Evolutionary conservation across 495 filamentous ascomycete genomes (phyloP).

Genomic region (Trichoderma erinaceum): DNA sequence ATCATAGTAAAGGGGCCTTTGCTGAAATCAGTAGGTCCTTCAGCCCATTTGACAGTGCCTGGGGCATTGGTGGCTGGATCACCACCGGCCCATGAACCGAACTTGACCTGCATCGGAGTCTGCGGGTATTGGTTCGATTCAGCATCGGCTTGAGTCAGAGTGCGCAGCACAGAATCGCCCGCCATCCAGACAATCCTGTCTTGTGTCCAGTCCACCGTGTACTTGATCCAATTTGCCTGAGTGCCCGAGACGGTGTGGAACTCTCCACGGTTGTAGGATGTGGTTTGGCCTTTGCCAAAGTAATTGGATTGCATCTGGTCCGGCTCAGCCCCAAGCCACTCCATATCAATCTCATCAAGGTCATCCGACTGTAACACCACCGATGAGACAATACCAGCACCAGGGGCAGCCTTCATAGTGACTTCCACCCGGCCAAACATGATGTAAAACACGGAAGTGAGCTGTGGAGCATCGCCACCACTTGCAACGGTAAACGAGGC

Average conservation of each 20-base stretch:
- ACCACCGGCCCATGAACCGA: constrained; percentile 85
- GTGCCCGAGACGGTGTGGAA: constrained; percentile 58
- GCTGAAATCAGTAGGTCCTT: constrained; percentile 72
- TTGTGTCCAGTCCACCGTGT: constrained; percentile 82
- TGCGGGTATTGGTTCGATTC: constrained; percentile 72
- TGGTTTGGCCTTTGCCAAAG: constrained; percentile 82
- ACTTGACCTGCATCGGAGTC: constrained; percentile 79
- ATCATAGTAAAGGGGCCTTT: constrained; percentile 80
- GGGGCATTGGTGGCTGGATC: constrained; percentile 57
- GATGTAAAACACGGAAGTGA: constrained; percentile 72
- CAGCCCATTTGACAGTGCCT: constrained; percentile 84
- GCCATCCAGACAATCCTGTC: constrained; percentile 76
- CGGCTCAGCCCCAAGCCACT: constrained; percentile 64
- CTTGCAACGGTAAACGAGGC: constrained; percentile 79
- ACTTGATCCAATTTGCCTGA: constrained; percentile 71
- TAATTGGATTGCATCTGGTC: constrained; percentile 80
- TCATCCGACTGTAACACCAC: constrained; percentile 84
- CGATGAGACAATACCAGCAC: constrained; percentile 71
- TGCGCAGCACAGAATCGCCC: constrained; percentile 63
- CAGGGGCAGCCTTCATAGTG: constrained; percentile 63
- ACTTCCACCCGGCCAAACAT: constrained; percentile 76
- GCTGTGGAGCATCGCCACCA: constrained; percentile 74
- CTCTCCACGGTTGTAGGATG: constrained; percentile 64
- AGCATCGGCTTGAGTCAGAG: constrained; percentile 51
- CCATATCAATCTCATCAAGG: constrained; percentile 93